Percentiles rank a stretch among this genome's conserved stretches.
These are phyloP conservation scores for Botrytis cinerea DNA, from an alignment of 2,329 filamentous ascomycete species.

Conservation along the genomic window DNA sequence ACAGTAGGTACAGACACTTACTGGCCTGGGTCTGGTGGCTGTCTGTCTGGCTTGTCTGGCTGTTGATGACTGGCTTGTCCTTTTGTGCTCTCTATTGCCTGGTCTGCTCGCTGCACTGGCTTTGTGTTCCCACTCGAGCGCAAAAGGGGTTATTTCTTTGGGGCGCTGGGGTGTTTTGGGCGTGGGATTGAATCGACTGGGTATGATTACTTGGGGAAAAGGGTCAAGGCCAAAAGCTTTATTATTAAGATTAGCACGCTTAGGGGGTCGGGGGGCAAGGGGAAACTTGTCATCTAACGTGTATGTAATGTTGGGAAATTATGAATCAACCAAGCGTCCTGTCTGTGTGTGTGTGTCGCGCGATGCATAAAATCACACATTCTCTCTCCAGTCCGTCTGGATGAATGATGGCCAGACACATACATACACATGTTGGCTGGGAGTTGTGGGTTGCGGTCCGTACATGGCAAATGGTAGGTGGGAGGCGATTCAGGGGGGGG, in stretches of 20 bases:
- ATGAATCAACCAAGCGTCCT: neutral
- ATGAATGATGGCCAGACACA: too few species aligned
- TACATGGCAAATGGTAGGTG: neutral
- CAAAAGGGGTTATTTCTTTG: constrained; percentile 1
- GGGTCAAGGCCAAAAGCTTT: neutral
- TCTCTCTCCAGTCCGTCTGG: too few species aligned
- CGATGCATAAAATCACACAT: neutral
- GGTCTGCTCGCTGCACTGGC: neutral
- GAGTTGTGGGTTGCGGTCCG: neutral
- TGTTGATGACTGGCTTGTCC: neutral
- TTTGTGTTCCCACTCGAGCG: neutral
- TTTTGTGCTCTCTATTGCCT: neutral
- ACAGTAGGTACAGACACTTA: neutral
- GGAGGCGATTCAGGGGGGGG: neutral
- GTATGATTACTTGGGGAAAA: neutral
- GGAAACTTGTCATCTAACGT: neutral
- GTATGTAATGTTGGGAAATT: neutral
- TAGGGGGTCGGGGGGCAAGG: neutral
- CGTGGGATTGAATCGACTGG: neutral
- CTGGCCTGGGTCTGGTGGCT: neutral
- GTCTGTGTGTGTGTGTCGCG: neutral
- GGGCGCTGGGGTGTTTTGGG: neutral
- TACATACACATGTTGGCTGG: too few species aligned
- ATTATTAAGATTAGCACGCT: neutral
- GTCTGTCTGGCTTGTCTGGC: neutral